A percentile compares a stretch with the other conserved stretches of the same genome.
Evolutionary conservation across 192 early-diverging fungal species (phyloP).

Genomic region (Backusella luteola): DNA sequence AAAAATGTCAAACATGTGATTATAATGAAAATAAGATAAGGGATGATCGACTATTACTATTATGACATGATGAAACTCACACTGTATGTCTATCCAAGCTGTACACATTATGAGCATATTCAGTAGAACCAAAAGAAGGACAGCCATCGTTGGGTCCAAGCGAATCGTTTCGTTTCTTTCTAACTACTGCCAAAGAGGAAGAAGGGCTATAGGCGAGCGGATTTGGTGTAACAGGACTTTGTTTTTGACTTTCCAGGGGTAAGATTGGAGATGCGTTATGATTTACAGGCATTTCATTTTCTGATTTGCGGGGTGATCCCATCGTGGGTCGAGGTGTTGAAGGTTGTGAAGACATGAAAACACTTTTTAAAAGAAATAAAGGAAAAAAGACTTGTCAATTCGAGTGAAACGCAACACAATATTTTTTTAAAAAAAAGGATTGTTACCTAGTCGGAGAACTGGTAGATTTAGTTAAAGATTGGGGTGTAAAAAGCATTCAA

Average conservation of each 20-base stretch:
- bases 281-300: not conserved
- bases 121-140: slow-evolving; percentile 14
- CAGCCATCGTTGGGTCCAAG: not conserved
- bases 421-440: not conserved
- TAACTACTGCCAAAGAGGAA: not conserved
- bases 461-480: slow-evolving; percentile 5
- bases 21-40: not conserved
- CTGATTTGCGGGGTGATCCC: not conserved
- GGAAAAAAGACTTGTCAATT: slow-evolving; percentile 4
- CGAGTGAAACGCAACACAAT: slow-evolving; percentile 17
- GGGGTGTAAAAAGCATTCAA: not conserved
- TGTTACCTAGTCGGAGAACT: slow-evolving; percentile 8
- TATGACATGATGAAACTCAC: not conserved
- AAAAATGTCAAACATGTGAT: too few relatives aligned
- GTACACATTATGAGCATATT: slow-evolving; percentile 13
- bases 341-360: slow-evolving; percentile 13
- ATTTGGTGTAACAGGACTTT: slow-evolving; percentile 9
- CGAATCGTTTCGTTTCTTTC: slow-evolving; percentile 11
- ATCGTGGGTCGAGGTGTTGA: slow-evolving; percentile 11
- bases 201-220: not conserved
- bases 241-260: slow-evolving; percentile 18
- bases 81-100: slow-evolving; percentile 15
- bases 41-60: too few relatives aligned
- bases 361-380: slow-evolving; percentile 1
- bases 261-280: not conserved